Evolutionary conservation across 2,329 filamentous ascomycete species (phyloP), one percentile per base, ranked within the genome.

Genomic region (Fusarium avenaceum): DNA sequence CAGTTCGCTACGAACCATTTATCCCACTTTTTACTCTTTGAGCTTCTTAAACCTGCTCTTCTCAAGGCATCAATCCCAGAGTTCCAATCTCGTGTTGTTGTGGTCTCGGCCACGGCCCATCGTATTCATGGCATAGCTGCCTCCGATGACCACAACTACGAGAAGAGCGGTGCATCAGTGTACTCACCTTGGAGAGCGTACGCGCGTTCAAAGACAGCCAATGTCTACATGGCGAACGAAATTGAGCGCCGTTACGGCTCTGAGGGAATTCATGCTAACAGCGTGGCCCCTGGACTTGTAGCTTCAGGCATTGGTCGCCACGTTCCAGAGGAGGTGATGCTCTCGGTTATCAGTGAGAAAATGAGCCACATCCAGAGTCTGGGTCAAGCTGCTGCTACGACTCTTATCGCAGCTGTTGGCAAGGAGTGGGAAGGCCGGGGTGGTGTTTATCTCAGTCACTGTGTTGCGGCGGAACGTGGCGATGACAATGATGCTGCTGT

Each of bases 1-100:
- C 69, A 71, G 17, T 69, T 69, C 6, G 55, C 49, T 40, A 65
- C 62, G 7, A 71, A 71, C 20, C 68, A 71, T 3, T 20, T 71
- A 2, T 58, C 61, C 7, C 69, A 71, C 24, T 71, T 71, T 11
- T 49, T 71, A 10, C 22, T 71, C 1, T 49, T 68, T 15, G 63
- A 69, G 14, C 39, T 60, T 30, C 44, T 60, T 7, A 59, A 51
- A 1, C 17, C 32, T 4, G 14, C 32, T 7, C 54, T 59, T n/a
- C 22, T 59, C 9, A 39, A 39, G n/a, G 44, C 10, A 0, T 24
- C 57, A 6, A 49, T 35, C 9, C 43, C 55, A 6, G 45, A 59
- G 5, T 58, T 59, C 13, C 57, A 43, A 6, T 51, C 57, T 39
- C 54, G 57, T 4, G 57, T 60, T 4, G 54, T 60, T 26, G 20